Conservation (phyloP, 2,329 filamentous ascomycete genomes). For the Clonostachys sp. region DNA sequence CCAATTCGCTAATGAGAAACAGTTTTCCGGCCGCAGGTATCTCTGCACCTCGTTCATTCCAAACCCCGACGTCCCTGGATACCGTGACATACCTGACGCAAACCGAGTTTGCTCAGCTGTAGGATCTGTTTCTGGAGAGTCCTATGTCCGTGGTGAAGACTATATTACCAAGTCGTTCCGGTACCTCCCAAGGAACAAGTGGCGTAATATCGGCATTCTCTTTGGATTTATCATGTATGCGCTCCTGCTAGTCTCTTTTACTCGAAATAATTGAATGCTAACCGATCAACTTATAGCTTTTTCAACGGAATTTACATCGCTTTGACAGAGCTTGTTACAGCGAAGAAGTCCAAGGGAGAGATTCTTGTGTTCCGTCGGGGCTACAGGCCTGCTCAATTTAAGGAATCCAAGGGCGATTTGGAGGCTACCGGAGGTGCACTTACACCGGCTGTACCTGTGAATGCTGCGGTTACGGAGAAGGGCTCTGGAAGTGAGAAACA, state of each 20-base stretch:
- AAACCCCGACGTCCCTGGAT: conserved; percentile 10
- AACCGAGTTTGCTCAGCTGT: conserved; percentile 51
- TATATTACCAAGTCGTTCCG: conserved; percentile 50
- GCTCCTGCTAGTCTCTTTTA: conserved; percentile 30
- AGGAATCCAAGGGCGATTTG: conserved; percentile 41
- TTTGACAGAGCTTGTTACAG: conserved; percentile 32
- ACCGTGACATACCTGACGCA: conserved; percentile 15
- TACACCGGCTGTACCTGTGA: no score
- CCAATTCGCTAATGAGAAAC: no score
- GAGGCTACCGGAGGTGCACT: conserved; percentile 30
- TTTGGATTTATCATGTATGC: conserved; percentile 42
- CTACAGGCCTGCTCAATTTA: conserved; percentile 57
- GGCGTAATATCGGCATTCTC: conserved; percentile 62
- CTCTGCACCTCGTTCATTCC: conserved; percentile 48
- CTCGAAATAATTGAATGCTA: no score
- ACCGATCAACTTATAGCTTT: conserved; percentile 43
- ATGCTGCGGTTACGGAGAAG: not conserved
- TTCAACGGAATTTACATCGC: conserved; percentile 29
- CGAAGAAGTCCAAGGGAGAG: conserved; percentile 49
- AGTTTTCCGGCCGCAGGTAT: conserved; percentile 57
- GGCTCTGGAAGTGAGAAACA: conserved; percentile 40
- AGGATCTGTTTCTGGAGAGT: conserved; percentile 49
- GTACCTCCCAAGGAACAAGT: conserved; percentile 45
- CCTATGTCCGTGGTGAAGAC: conserved; percentile 48
- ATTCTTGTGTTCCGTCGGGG: conserved; percentile 46